A percentile compares a stretch with the other conserved stretches of the same genome.
phyloP scores from a whole-genome alignment of 108 stramenopile genomes.

The Craspedostauros australis region DNA sequence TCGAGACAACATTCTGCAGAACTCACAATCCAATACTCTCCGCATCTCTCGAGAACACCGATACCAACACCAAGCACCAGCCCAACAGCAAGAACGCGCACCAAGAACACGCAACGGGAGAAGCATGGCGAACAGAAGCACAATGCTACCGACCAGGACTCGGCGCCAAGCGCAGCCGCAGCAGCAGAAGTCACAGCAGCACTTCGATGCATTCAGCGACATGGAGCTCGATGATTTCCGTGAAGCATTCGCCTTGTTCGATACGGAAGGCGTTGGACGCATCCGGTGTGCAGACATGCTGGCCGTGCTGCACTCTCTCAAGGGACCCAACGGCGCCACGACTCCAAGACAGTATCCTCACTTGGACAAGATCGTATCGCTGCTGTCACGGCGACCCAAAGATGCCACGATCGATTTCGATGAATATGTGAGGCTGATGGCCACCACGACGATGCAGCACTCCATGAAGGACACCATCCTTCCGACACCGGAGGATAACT shows the following conservation, averaged over 20 bases:
- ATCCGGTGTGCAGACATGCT: constrained; percentile 10
- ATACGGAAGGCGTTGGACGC: constrained; percentile 14
- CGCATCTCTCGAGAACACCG: no score
- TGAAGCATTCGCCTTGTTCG: constrained; percentile 31
- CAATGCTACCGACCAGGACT: no score
- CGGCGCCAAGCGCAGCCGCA: no score
- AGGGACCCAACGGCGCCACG: neutral
- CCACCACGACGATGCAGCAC: constrained; percentile 33
- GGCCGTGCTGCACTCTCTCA: constrained; percentile 7
- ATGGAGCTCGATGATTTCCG: constrained; percentile 24
- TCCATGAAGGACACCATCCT: constrained; percentile 53
- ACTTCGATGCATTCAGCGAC: constrained; percentile 26
- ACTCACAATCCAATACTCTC: no score
- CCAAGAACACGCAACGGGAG: no score
- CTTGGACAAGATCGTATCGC: constrained; percentile 5
- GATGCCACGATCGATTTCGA: constrained; percentile 42
- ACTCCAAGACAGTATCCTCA: constrained; percentile 6
- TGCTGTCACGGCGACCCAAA: constrained; percentile 9
- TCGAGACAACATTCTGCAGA: no score
- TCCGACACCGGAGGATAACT: constrained; percentile 36
- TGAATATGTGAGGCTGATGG: constrained; percentile 92
- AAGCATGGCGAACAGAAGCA: no score
- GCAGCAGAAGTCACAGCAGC: no score
- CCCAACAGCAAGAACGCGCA: no score
- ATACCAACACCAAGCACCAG: no score